phyloP scores from a whole-genome alignment of 805 yeast genomes.

The Kazachstania viticola region DNA sequence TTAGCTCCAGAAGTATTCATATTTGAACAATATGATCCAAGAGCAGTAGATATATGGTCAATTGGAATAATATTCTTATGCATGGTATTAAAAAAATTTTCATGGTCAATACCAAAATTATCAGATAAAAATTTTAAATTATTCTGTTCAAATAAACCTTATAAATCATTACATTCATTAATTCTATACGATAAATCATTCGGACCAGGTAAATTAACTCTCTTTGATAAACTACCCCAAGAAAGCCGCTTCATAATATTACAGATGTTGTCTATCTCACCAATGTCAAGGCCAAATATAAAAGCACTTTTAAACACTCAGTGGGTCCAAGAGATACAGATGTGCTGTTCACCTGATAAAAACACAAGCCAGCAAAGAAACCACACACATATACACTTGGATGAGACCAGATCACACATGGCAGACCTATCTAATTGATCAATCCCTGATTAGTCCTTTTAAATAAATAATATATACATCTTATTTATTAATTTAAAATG shows the following conservation, averaged over 20 bases:
- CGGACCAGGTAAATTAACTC: conserved; percentile 48
- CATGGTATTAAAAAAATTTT: conserved; percentile 81
- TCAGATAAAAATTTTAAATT: conserved; percentile 70
- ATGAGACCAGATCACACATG: conserved; percentile 86
- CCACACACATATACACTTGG: conserved; percentile 52
- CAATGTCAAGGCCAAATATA: conserved; percentile 67
- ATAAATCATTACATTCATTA: conserved; percentile 50
- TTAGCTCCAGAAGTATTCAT: conserved; percentile 86
- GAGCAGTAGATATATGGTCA: conserved; percentile 91
- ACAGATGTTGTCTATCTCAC: conserved; percentile 70
- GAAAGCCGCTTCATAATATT: conserved; percentile 55
- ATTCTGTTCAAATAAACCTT: conserved; percentile 61
- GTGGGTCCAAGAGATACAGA: too few relatives aligned
- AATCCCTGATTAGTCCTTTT: too few relatives aligned
- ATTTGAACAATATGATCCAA: conserved; percentile 70
- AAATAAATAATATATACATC: too few relatives aligned
- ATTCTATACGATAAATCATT: conserved; percentile 24
- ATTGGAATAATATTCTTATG: conserved; percentile 82
- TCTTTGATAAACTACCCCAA: conserved; percentile 55
- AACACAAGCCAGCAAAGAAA: conserved; percentile 36
- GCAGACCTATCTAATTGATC: conserved; percentile 88
- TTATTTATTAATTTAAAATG: too few relatives aligned
- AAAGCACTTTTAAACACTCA: conserved; percentile 74
- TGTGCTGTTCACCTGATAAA: too few relatives aligned
- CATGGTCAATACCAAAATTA: conserved; percentile 82